Evolutionary conservation across 2,329 filamentous ascomycete species (phyloP), one percentile per base, ranked within the genome.

Genomic region (Gnomoniopsis sp.): DNA sequence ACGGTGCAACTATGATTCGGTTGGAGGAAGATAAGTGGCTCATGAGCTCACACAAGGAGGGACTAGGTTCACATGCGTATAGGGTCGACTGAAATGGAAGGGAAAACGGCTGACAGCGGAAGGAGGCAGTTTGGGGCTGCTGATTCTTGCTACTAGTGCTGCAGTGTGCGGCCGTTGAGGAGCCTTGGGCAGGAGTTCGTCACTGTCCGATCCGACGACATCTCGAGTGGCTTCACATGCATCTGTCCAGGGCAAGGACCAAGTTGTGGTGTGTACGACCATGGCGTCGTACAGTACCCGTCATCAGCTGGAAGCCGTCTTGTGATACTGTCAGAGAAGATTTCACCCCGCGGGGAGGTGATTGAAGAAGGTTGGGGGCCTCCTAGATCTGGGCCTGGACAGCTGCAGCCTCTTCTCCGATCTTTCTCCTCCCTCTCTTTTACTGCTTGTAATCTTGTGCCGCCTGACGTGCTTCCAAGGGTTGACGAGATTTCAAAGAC

Each of bases 251-350:
- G 15, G 12, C 38, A 41, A n/a, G 38, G 38, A n/a, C n/a, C n/a
- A n/a, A n/a, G n/a, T n/a, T 41, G 12, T 41, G 4, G 14, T 15
- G 14, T 41, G 70, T 69, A 58, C 59, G 48, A 70, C 71, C 69
- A 58, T 58, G 49, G 69, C 71, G 67, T 74, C 59, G 62, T 70
- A 76, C 75, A 66, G 63, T 70, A 71, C 66, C 73, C 72, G 69
- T 74, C 72, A 72, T 68, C 63, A 64, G 62, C 64, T 61, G 67
- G 67, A 63, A 65, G 64, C 65, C 65, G 54, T 53, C 52, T 54
- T 62, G 72, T 74, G 66, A 52, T 55, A 74, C 73, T 68, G 70
- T 70, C 53, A 67, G 61, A 66, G 60, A 70, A 69, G 60, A 69
- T 72, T 64, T 68, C 65, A 68, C 60, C 38, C 55, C 54, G 46